Evolutionary conservation across 768 basidiomycete genomes (phyloP), one percentile per base, ranked within the genome.

Genomic region (Termitomyces sp.): DNA sequence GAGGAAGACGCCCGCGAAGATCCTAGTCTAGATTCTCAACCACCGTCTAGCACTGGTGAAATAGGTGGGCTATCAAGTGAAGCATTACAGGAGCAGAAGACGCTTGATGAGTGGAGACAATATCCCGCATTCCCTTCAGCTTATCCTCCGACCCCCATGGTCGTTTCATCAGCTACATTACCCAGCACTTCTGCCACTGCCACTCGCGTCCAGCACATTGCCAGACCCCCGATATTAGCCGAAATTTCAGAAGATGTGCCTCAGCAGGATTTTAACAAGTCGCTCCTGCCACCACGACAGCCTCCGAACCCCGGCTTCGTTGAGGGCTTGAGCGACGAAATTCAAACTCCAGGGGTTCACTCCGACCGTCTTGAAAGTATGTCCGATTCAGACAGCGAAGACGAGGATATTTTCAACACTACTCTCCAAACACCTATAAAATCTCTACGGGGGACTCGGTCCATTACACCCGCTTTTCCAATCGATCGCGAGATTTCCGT

Each of bases 111-210:
- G 62, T 91, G 88, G 88, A 73, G 86, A 56, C 74, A 82, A 67
- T 91, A 90, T 63, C 88, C 88, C 13, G 76, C 85, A 18, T 86
- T 90, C 53, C 89, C 89, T 32, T 84, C 89, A 5, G 89, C 89
- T 34, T 91, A 91, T 65, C 89, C 88, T 9, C 77, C 87, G 0
- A 89, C 87, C 14, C 88, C 88, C 12, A 63, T 83, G n/a, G 73
- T 73, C 22, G 69, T 71, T 20, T 46, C 63, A 18, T 69, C 76
- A 3, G 64, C 74, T 26, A 69, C 66, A 20, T 72, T 75, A 13
- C 57, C 61, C 26, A 52, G 26, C 33, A 44, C 52, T 20, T 55
- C 56, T 45, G 7, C 43, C 22, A n/a, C 53, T 32, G 34, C 49
- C 18, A 26, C 50, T 44, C 55, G 40, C 30, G 47, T 27, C 9